Conservation (phyloP, 257 asterid species). For the Salvia rosmarinus region DNA sequence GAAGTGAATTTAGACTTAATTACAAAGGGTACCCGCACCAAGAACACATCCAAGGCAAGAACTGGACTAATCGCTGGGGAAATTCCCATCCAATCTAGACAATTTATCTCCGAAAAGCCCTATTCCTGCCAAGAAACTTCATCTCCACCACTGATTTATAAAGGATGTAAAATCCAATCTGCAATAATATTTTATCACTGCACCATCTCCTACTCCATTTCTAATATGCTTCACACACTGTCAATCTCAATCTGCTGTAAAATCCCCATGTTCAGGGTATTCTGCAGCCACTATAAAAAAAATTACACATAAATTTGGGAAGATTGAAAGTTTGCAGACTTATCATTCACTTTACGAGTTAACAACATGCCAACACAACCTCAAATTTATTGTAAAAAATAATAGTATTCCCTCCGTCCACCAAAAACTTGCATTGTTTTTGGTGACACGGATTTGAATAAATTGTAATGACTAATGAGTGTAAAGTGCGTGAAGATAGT, state of each 20-base stretch:
- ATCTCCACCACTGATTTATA: no score
- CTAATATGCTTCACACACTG: background rate
- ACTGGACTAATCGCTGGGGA: constrained; percentile 81
- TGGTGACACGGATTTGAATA: no score
- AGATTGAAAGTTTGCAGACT: background rate
- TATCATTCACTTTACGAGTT: background rate
- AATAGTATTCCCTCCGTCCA: no score
- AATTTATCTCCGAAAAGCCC: no score
- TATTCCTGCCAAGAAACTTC: no score
- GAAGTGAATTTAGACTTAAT: constrained; percentile 2
- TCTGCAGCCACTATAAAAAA: constrained; percentile 17
- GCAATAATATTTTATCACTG: no score
- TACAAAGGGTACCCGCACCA: constrained; percentile 85
- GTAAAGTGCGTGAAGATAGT: no score
- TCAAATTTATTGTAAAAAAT: background rate
- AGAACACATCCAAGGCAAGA: constrained; percentile 93
- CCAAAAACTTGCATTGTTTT: no score
- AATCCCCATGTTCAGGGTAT: background rate
- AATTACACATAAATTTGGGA: background rate
- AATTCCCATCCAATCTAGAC: background rate
- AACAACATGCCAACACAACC: constrained; percentile 17
- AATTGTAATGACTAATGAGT: no score
- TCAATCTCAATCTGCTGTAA: background rate
- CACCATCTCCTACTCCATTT: background rate
- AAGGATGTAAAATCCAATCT: no score